phyloP scores from a whole-genome alignment of 2,329 filamentous ascomycete genomes.

The Xylariaceae sp. region DNA sequence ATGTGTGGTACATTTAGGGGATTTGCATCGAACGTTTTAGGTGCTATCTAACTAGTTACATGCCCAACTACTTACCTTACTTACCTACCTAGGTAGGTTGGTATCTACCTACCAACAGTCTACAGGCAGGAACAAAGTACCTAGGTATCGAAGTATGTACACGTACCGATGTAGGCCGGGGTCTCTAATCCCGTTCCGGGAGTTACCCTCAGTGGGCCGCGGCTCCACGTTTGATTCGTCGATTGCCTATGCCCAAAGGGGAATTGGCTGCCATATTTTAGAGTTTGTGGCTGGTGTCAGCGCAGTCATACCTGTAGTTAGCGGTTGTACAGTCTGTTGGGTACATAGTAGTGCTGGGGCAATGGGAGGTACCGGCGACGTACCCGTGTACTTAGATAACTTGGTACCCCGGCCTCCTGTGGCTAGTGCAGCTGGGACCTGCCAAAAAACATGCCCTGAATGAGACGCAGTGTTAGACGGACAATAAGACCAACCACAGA shows the following conservation, averaged over 20 bases:
- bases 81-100: too few relatives aligned
- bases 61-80: too few relatives aligned
- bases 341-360: too few relatives aligned
- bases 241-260: conserved; percentile 18
- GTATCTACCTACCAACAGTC: too few relatives aligned
- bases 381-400: neutral
- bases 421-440: conserved; percentile 26
- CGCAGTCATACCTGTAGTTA: too few relatives aligned
- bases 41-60: too few relatives aligned
- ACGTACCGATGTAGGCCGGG: neutral
- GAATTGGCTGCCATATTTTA: conserved; percentile 8
- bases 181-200: conserved; percentile 21
- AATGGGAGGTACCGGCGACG: neutral
- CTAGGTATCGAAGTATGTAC: neutral
- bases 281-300: conserved; percentile 17
- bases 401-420: conserved; percentile 8
- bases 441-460: conserved; percentile 27
- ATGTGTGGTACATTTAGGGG: too few relatives aligned
- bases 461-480: conserved; percentile 23
- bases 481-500: conserved; percentile 16
- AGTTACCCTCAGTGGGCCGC: neutral
- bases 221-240: conserved; percentile 25
- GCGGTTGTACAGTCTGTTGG: too few relatives aligned
- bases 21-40: too few relatives aligned
- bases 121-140: neutral